Conservation (phyloP, 2,329 filamentous ascomycete species). For the Meredithiella fracta region DNA sequence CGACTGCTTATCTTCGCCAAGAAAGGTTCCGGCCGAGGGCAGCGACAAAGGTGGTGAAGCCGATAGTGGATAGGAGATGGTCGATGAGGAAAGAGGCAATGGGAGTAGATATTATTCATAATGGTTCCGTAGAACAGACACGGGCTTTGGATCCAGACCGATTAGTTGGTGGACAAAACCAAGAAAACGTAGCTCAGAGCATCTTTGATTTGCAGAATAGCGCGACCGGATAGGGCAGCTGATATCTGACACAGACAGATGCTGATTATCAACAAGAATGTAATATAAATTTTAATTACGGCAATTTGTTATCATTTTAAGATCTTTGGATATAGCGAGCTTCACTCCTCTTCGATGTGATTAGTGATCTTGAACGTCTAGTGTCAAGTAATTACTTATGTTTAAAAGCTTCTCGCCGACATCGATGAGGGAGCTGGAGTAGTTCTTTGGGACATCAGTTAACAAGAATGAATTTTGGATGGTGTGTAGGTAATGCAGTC, state of each 20-base stretch:
- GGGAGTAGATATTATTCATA: background rate
- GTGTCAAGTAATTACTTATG: too few species aligned
- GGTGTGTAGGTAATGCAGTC: too few species aligned
- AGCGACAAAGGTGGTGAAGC: background rate
- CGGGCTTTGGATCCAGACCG: background rate
- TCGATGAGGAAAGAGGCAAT: background rate
- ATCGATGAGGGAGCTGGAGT: too few species aligned
- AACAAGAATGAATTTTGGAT: too few species aligned
- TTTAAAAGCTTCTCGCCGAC: too few species aligned
- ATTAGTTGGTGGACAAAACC: background rate
- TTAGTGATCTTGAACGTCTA: too few species aligned
- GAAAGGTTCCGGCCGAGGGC: background rate
- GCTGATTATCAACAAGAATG: background rate
- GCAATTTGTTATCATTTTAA: too few species aligned
- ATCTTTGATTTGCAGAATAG: background rate
- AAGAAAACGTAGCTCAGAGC: background rate
- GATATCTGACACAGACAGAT: background rate
- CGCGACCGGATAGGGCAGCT: background rate
- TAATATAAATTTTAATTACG: too few species aligned
- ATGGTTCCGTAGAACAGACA: background rate
- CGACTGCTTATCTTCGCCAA: background rate
- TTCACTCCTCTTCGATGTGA: too few species aligned
- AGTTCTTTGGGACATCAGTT: too few species aligned
- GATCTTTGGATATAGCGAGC: too few species aligned
- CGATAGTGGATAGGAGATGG: background rate